Evolutionary conservation across 495 filamentous ascomycete genomes (phyloP).

Genomic region (Xylaria curta): DNA sequence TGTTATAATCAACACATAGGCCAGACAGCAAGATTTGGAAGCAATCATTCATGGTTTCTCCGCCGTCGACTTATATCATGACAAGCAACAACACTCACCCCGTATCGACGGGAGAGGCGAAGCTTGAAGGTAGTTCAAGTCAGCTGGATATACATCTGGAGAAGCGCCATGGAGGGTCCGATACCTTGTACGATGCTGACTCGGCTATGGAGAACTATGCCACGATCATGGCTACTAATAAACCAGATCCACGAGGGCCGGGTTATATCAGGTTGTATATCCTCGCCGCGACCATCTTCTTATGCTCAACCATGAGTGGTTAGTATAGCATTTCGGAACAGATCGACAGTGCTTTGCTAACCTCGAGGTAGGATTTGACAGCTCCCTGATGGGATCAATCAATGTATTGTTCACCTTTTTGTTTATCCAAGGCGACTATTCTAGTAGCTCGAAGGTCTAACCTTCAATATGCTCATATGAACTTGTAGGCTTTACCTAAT

Average conservation of each 20-base stretch:
- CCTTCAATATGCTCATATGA: slow-evolving; percentile 4
- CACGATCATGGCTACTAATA: slow-evolving; percentile 39
- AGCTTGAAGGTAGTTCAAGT: not conserved
- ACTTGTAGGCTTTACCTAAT: slow-evolving; percentile 37
- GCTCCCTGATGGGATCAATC: slow-evolving; percentile 43
- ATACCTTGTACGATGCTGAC: slow-evolving; percentile 18
- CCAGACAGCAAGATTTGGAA: not conserved
- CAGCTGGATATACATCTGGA: not conserved
- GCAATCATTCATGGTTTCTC: not conserved
- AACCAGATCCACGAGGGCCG: slow-evolving; percentile 36
- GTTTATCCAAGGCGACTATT: not conserved
- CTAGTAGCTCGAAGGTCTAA: not conserved
- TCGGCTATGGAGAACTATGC: slow-evolving; percentile 35
- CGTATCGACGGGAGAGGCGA: not conserved
- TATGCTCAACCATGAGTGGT: slow-evolving; percentile 43
- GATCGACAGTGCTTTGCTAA: slow-evolving; percentile 11
- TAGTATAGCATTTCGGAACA: slow-evolving; percentile 10
- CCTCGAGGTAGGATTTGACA: slow-evolving; percentile 36
- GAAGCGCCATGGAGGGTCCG: not conserved
- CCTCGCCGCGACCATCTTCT: slow-evolving; percentile 37
- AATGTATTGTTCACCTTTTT: slow-evolving; percentile 29
- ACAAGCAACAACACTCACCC: not conserved
- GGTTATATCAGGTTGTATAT: slow-evolving; percentile 39
- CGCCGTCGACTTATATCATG: not conserved
- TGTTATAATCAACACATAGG: not conserved